Percentiles rank a stretch among this genome's conserved stretches.
Evolutionary conservation across 2,329 filamentous ascomycete species (phyloP).

Genomic region (Tolypocladium cylindrosporum): DNA sequence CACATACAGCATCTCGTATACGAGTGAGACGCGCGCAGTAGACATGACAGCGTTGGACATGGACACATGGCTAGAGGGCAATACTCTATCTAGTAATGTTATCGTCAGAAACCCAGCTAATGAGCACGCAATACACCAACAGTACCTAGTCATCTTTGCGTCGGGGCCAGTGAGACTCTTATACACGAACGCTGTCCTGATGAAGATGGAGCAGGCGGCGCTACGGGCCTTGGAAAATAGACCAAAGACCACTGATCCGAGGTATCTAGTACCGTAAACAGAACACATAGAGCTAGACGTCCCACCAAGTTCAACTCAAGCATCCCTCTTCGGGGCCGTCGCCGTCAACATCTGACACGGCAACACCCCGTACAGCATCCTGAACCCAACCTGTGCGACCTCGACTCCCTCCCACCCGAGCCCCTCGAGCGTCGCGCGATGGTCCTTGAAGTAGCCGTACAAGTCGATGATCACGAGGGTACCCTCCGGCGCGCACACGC

Average conservation of each 20-base stretch:
- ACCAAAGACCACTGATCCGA: neutral
- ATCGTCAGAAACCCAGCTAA: neutral
- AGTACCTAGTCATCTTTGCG: neutral
- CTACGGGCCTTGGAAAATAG: neutral
- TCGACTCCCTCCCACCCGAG: slow-evolving; percentile 4
- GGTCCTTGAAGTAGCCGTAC: slow-evolving; percentile 5
- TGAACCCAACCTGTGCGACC: slow-evolving; percentile 3
- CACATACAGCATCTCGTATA: neutral
- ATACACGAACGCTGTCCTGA: neutral
- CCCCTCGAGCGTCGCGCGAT: slow-evolving; percentile 2
- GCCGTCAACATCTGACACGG: slow-evolving; percentile 7
- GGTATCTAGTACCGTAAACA: neutral
- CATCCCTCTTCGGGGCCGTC: neutral
- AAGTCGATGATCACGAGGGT: slow-evolving; percentile 6
- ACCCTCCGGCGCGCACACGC: slow-evolving; percentile 5
- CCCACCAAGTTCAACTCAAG: neutral
- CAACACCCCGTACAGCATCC: slow-evolving; percentile 6
- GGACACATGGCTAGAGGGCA: neutral
- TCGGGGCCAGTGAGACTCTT: neutral
- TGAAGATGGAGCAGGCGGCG: neutral
- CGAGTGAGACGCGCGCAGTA: neutral
- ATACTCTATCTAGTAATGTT: neutral
- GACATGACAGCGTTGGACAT: neutral
- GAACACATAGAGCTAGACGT: neutral
- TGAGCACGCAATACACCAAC: neutral